Conservation (phyloP, 31 red algal genomes). For the Odonthalia washingtoniensis region DNA sequence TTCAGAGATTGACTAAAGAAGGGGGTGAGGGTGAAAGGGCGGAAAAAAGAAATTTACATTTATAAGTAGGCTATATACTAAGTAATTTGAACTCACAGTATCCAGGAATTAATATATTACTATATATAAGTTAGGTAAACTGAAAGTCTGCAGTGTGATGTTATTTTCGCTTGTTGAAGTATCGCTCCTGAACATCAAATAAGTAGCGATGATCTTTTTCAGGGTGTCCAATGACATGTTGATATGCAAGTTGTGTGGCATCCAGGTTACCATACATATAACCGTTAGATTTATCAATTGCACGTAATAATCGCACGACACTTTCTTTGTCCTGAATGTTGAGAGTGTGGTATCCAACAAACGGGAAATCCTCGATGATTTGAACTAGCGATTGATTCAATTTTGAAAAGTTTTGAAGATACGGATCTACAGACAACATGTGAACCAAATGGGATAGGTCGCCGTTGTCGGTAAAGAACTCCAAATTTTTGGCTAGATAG, state of each 20-base stretch:
- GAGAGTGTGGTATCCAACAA: slow-evolving; percentile 80
- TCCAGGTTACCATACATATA: slow-evolving; percentile 82
- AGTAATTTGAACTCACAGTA: no score
- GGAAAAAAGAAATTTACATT: no score
- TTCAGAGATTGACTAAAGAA: no score
- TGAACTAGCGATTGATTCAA: slow-evolving; percentile 79
- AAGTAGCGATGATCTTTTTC: slow-evolving; percentile 66
- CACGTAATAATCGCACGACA: slow-evolving; percentile 53
- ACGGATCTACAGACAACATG: slow-evolving; percentile 45
- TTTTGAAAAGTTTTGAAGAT: slow-evolving; percentile 55
- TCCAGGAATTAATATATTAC: no score
- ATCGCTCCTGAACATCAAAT: slow-evolving; percentile 71
- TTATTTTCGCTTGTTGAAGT: no score
- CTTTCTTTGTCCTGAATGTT: slow-evolving; percentile 84
- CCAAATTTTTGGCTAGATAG: slow-evolving; percentile 53
- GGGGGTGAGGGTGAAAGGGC: no score
- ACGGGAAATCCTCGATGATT: slow-evolving; percentile 83
- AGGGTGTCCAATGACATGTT: slow-evolving; percentile 64
- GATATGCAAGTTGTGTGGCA: slow-evolving; percentile 53
- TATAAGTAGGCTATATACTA: no score
- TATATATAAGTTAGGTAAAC: no score
- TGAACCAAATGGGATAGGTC: slow-evolving; percentile 63
- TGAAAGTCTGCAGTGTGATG: no score
- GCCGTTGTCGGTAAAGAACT: slow-evolving; percentile 70
- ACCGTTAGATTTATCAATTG: slow-evolving; percentile 88